Percentiles rank a stretch among this genome's conserved stretches.
Conservation (phyloP, 148 eudicot genomes). For the Nepenthes gracilis region DNA sequence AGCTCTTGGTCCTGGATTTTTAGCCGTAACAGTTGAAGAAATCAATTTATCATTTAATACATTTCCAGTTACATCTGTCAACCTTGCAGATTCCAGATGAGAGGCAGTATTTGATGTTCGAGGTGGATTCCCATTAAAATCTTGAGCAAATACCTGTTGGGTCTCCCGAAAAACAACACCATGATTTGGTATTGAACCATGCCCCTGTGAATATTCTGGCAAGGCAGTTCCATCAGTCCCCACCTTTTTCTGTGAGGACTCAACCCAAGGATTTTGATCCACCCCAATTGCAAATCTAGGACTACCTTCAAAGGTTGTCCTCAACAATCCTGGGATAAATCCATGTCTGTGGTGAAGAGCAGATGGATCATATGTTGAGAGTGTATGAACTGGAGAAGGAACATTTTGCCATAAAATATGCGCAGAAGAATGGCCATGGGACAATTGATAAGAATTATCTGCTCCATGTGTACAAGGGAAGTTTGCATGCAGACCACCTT, state of each 20-base stretch:
- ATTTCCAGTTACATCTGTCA: slow-evolving; percentile 18
- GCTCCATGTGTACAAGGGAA: slow-evolving; percentile 43
- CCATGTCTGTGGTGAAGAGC: slow-evolving; percentile 42
- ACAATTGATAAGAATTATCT: slow-evolving; percentile 41
- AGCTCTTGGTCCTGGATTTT: slow-evolving; percentile 18
- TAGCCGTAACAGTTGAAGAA: slow-evolving; percentile 11
- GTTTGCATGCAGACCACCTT: slow-evolving; percentile 36
- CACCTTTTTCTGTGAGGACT: slow-evolving; percentile 36
- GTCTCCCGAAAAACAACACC: slow-evolving; percentile 22
- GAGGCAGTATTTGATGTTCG: slow-evolving; percentile 17
- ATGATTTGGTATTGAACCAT: slow-evolving; percentile 20
- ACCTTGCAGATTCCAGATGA: slow-evolving; percentile 15
- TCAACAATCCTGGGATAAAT: slow-evolving; percentile 25
- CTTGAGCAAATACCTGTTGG: slow-evolving; percentile 21
- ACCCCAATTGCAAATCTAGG: slow-evolving; percentile 41
- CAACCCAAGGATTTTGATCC: slow-evolving; percentile 58
- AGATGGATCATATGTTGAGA: slow-evolving; percentile 37
- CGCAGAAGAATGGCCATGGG: slow-evolving; percentile 41
- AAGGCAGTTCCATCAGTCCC: slow-evolving; percentile 36
- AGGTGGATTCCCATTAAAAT: slow-evolving; percentile 19
- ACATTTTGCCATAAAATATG: slow-evolving; percentile 48
- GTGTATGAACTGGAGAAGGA: slow-evolving; percentile 35
- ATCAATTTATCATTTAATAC: slow-evolving; percentile 17
- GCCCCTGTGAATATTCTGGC: slow-evolving; percentile 38
- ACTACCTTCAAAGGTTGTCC: slow-evolving; percentile 36